Conservation (phyloP, 2,329 filamentous ascomycete genomes). For the Pseudogymnoascus pannorum region DNA sequence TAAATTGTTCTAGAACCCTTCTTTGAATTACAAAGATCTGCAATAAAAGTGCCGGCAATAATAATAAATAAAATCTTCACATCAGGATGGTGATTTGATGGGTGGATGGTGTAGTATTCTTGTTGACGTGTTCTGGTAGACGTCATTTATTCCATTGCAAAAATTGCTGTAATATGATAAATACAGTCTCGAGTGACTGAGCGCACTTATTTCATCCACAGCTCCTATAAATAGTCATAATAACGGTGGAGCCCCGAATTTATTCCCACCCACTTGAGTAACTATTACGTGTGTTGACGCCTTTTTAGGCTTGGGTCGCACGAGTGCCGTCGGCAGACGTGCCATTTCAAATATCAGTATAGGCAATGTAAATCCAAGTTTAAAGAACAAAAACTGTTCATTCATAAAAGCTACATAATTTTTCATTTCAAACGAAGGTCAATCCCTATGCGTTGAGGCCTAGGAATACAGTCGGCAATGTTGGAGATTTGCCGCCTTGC, state of each 20-base stretch:
- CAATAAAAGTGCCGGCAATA: neutral
- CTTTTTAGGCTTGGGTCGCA: neutral
- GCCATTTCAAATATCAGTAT: neutral
- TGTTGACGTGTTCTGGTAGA: neutral
- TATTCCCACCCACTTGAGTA: neutral
- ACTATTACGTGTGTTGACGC: neutral
- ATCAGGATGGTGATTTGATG: neutral
- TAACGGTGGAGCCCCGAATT: no score
- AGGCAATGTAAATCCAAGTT: neutral
- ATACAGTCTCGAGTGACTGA: neutral
- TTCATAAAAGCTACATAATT: neutral
- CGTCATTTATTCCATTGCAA: neutral
- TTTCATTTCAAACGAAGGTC: neutral
- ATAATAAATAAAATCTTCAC: neutral
- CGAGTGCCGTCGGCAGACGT: neutral
- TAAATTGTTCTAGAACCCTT: neutral
- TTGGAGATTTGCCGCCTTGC: neutral
- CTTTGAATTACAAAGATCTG: neutral
- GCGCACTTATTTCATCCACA: neutral
- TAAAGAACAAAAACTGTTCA: neutral
- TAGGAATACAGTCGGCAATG: neutral
- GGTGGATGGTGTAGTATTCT: neutral
- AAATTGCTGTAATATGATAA: neutral
- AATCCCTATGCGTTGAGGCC: neutral
- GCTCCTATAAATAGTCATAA: neutral